These are phyloP conservation scores for Aspergillus pseudoterreus DNA, from an alignment of 2,329 filamentous ascomycete species.

Conservation along the genomic window DNA sequence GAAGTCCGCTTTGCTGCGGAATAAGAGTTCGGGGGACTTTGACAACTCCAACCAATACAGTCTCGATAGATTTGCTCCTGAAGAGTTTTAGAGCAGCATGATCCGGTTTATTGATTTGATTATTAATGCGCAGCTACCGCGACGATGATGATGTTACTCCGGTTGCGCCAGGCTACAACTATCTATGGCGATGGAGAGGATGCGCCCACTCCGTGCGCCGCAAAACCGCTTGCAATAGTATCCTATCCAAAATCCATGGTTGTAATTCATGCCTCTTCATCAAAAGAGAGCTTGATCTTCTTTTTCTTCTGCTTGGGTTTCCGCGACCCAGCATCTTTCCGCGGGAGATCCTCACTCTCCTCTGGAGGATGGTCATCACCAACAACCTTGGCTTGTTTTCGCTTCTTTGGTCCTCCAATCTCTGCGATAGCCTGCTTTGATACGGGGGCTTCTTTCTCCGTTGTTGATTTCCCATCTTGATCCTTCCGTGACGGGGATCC, in stretches of 20 bases:
- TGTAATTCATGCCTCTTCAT: conserved; percentile 22
- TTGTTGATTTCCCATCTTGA: conserved; percentile 11
- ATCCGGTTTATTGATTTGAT: background rate
- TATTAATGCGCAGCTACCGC: conserved; percentile 3
- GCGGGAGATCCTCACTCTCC: conserved; percentile 18
- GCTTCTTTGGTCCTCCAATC: conserved; percentile 40
- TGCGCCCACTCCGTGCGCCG: background rate
- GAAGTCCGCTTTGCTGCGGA: conserved; percentile 2
- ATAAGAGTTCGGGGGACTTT: background rate
- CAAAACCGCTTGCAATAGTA: background rate
- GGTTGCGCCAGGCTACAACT: background rate
- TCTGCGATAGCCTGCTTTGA: conserved; percentile 37
- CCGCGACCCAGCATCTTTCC: conserved; percentile 21
- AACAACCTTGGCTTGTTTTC: conserved; percentile 41
- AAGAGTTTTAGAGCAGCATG: background rate
- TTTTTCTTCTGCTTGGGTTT: conserved; percentile 41
- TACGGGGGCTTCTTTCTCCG: conserved; percentile 12
- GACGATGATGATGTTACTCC: background rate
- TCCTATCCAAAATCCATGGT: no score
- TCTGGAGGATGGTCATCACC: conserved; percentile 27
- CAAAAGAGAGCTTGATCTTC: conserved; percentile 47
- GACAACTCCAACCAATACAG: background rate
- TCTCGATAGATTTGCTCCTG: background rate
- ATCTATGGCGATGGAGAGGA: background rate
- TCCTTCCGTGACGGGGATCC: conserved; percentile 6